phyloP scores from a whole-genome alignment of 164 flowering plant genomes.

The Litsea cubeba region DNA sequence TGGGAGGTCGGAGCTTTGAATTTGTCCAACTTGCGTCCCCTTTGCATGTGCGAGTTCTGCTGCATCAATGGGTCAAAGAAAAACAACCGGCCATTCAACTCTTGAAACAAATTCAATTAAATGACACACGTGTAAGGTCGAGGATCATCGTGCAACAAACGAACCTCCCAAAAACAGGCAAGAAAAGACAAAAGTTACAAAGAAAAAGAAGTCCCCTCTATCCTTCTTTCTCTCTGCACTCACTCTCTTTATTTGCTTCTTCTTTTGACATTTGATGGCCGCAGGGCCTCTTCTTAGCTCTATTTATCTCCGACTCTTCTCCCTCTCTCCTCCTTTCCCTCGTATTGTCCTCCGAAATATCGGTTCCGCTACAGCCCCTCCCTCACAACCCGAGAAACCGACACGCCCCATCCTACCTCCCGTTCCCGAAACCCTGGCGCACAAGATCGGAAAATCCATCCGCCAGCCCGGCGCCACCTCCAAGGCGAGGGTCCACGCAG shows the following conservation, averaged over 20 bases:
- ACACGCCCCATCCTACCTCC: slow-evolving; percentile 7
- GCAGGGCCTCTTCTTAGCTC: slow-evolving; percentile 52
- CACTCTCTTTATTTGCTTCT: background rate
- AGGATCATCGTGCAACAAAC: background rate
- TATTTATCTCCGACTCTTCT: slow-evolving; percentile 16
- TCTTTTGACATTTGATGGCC: slow-evolving; percentile 40
- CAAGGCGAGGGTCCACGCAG: slow-evolving; percentile 87
- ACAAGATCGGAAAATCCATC: slow-evolving; percentile 78
- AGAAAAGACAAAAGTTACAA: background rate
- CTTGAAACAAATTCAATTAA: no score
- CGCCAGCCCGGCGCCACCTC: slow-evolving; percentile 90
- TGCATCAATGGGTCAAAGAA: no score
- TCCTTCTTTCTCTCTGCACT: background rate
- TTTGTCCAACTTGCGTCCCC: no score
- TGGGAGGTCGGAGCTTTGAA: no score
- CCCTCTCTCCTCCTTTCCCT: slow-evolving; percentile 11
- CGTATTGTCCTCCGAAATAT: slow-evolving; percentile 1
- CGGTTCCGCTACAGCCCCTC: slow-evolving; percentile 21
- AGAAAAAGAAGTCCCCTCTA: no score
- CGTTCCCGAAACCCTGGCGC: slow-evolving; percentile 69
- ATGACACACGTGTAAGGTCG: background rate
- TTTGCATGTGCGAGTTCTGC: no score
- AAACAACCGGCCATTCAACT: no score
- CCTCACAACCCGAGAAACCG: slow-evolving; percentile 10
- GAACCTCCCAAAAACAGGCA: no score